Evolutionary conservation across 495 filamentous ascomycete genomes (phyloP), one percentile per base, ranked within the genome.

Genomic region (Penicillium bialowiezense): DNA sequence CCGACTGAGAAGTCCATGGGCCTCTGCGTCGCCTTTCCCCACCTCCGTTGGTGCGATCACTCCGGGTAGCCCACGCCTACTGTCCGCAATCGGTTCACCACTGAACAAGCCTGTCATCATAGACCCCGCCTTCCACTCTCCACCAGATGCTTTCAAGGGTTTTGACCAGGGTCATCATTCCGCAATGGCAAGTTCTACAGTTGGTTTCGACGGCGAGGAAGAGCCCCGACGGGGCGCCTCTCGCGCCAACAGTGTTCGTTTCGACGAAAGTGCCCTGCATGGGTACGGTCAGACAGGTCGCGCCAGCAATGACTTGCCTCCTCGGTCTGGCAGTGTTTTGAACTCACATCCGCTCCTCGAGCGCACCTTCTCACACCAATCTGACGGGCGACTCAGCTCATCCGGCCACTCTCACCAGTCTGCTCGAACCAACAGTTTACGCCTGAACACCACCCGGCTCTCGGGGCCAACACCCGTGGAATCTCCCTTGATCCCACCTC

Each of bases 191-290:
- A 83, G 82, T 34, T 57, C 58, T 2, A 83, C 84, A 21, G 77
- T 96, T 44, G 89, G 89, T 13, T 72, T 97, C 7, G 90, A 95
- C 45, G 75, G 85, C 5, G 92, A 96, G 50, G 90, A 97, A 34
- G 91, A 97, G 63, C 95, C 92, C 3, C 79, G 95, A 48, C 81
- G 95, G 47, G 93, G 93, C 5, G 85, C 90, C 24, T 98, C 95
- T 23, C 79, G 93, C 54, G 93, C 93, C 17, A 97, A 97, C 60
- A 97, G 95, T 66, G 93, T 98, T 52, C 88, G 93, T n/a, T 98
- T 98, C 59, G 93, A 98, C 62, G 91, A 97, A 64, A 96, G 89
- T 61, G 92, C 95, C 2, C 82, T 95, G 48, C 91, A 96, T 54
- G 88, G 89, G 40, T 88, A 88, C 77, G 86, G 85, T 29, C 90